Evolutionary conservation across 106 monocot genomes (phyloP).

Genomic region (Apostasia ramifera): DNA sequence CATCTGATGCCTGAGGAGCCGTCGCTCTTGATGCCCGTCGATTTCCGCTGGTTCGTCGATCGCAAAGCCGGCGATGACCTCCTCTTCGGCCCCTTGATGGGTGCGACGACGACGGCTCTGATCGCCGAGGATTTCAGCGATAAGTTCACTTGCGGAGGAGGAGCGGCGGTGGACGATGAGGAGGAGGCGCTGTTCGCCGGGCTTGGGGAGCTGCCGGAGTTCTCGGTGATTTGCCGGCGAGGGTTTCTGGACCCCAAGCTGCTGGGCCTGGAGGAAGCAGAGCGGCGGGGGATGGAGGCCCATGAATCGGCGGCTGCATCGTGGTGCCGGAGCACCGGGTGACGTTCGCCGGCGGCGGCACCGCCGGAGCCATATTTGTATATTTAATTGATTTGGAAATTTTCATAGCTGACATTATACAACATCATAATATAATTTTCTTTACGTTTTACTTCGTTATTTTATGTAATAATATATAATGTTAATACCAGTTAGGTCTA

Average conservation of each 20-base stretch:
- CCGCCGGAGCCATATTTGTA: too few relatives aligned
- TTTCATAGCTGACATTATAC: too few relatives aligned
- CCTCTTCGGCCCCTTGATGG: constrained; percentile 25
- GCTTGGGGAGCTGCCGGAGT: constrained; percentile 79
- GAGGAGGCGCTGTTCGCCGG: constrained; percentile 75
- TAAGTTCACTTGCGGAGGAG: constrained; percentile 2
- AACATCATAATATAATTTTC: too few relatives aligned
- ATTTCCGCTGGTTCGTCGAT: constrained; percentile 25
- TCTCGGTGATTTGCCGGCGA: constrained; percentile 59
- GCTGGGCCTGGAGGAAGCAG: constrained; percentile 16
- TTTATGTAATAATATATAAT: too few relatives aligned
- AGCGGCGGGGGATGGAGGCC: neutral
- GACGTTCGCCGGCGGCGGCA: neutral
- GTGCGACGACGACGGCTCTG: neutral
- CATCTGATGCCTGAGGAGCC: constrained; percentile 27
- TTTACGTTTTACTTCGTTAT: too few relatives aligned
- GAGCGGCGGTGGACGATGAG: constrained; percentile 3
- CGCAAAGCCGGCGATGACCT: constrained; percentile 12
- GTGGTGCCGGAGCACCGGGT: neutral
- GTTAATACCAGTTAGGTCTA: too few relatives aligned
- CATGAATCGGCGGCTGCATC: neutral
- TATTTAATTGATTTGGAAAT: too few relatives aligned
- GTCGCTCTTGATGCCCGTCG: constrained; percentile 10
- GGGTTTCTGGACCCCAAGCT: constrained; percentile 4
- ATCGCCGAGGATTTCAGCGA: constrained; percentile 6